Evolutionary conservation across 2,329 filamentous ascomycete genomes (phyloP).

Genomic region (Scedosporium boydii): DNA sequence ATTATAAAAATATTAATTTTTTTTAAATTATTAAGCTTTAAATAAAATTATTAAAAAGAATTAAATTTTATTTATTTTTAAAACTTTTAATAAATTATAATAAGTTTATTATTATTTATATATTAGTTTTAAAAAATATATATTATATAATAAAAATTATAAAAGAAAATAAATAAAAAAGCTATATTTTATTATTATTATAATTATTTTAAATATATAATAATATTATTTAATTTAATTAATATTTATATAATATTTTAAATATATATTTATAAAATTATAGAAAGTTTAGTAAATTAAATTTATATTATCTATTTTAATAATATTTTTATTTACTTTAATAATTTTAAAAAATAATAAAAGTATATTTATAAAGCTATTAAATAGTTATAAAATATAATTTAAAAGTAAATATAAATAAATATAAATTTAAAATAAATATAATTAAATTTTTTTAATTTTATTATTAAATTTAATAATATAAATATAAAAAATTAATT

Average conservation of each 20-base stretch:
- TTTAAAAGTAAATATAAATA: neutral
- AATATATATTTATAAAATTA: constrained; percentile 11
- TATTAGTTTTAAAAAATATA: constrained; percentile 8
- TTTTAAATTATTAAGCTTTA: neutral
- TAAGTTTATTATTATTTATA: constrained; percentile 4
- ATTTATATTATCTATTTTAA: constrained; percentile 10
- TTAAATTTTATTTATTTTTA: constrained; percentile 1
- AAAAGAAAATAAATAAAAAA: constrained; percentile 9
- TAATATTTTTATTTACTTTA: constrained; percentile 12
- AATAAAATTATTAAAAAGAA: neutral
- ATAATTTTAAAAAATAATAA: constrained; percentile 8
- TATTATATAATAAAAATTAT: constrained; percentile 7
- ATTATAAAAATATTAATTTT: neutral
- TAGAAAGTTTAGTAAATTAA: constrained; percentile 5
- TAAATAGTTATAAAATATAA: neutral
- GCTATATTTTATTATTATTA: constrained; percentile 8
- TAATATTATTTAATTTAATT: constrained; percentile 11
- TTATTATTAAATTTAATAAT: neutral
- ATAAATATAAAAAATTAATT: constrained; percentile 8
- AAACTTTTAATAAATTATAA: constrained; percentile 9
- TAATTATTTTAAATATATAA: constrained; percentile 11
- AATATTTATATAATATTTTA: constrained; percentile 10
- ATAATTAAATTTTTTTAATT: neutral
- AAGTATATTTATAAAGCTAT: neutral
- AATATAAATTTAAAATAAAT: neutral